These are phyloP conservation scores for Acacia melanoxylon DNA, from an alignment of 306 rosid genomes.

Conservation along the genomic window DNA sequence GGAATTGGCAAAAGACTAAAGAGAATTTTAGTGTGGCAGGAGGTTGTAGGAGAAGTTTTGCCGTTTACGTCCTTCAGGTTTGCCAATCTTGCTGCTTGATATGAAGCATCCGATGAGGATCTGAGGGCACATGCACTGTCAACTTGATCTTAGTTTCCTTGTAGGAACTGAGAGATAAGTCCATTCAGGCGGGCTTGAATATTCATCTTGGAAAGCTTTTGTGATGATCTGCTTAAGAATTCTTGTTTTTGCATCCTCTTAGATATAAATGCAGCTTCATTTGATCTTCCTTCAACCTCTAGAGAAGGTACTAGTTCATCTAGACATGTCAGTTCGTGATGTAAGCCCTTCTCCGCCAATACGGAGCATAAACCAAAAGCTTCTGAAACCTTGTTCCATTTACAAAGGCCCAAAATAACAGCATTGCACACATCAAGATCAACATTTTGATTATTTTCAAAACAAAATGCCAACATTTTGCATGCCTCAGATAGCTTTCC, in stretches of 20 bases:
- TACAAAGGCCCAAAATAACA: slow-evolving; percentile 60
- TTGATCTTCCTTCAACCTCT: slow-evolving; percentile 52
- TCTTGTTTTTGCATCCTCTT: slow-evolving; percentile 49
- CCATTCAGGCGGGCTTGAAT: neutral
- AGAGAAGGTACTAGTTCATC: slow-evolving; percentile 51
- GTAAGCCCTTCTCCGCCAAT: slow-evolving; percentile 61
- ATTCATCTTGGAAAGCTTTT: slow-evolving; percentile 4
- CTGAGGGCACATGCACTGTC: neutral
- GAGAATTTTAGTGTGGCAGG: neutral
- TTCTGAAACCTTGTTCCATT: slow-evolving; percentile 56
- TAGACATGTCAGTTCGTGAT: slow-evolving; percentile 56
- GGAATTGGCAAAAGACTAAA: neutral
- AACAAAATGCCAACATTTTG: slow-evolving; percentile 56
- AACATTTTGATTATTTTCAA: slow-evolving; percentile 48
- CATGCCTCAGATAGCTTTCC: slow-evolving; percentile 61
- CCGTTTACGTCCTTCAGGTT: neutral
- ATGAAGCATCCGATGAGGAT: neutral
- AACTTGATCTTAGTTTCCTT: neutral
- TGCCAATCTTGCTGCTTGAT: slow-evolving; percentile 15
- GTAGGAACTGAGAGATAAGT: neutral
- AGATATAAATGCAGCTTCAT: slow-evolving; percentile 67
- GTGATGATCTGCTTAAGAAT: slow-evolving; percentile 15
- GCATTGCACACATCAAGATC: slow-evolving; percentile 43
- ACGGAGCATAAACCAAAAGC: slow-evolving; percentile 70
- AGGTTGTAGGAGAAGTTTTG: neutral